These are phyloP conservation scores for Perkinsela sp. DNA, from an alignment of 208 protist genomes.

Conservation along the genomic window DNA sequence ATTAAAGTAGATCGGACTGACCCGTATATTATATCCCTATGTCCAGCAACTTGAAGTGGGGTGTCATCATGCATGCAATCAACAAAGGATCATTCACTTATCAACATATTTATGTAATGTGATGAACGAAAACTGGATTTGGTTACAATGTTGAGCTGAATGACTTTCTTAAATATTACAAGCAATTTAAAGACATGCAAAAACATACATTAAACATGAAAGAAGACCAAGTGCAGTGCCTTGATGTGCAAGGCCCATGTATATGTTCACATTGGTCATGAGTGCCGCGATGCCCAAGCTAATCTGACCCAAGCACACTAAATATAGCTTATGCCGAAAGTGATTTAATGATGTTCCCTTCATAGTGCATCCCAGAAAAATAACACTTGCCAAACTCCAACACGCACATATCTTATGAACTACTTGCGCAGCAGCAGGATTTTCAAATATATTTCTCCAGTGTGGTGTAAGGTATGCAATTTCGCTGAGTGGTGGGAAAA, in stretches of 20 bases:
- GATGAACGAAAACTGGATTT: too few relatives aligned
- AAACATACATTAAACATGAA: slow-evolving; percentile 32
- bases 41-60: not conserved
- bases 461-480: slow-evolving; percentile 19
- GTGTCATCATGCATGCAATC: too few relatives aligned
- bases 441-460: slow-evolving; percentile 57
- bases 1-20: not conserved
- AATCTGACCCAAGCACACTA: slow-evolving; percentile 31
- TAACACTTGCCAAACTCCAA: slow-evolving; percentile 18
- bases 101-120: too few relatives aligned
- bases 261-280: slow-evolving; percentile 55
- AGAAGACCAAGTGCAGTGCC: slow-evolving; percentile 42
- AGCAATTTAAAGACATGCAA: too few relatives aligned
- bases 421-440: slow-evolving; percentile 33
- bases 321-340: slow-evolving; percentile 18
- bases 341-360: slow-evolving; percentile 10
- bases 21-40: not conserved
- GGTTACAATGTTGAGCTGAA: too few relatives aligned
- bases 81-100: too few relatives aligned
- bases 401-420: slow-evolving; percentile 30
- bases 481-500: slow-evolving; percentile 33
- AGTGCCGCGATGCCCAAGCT: slow-evolving; percentile 69
- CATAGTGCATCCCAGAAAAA: slow-evolving; percentile 11
- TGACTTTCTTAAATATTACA: too few relatives aligned
- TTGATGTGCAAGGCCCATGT: slow-evolving; percentile 55